phyloP scores from a whole-genome alignment of 1,139 yeast genomes.

The Wickerhamomyces sp. region DNA sequence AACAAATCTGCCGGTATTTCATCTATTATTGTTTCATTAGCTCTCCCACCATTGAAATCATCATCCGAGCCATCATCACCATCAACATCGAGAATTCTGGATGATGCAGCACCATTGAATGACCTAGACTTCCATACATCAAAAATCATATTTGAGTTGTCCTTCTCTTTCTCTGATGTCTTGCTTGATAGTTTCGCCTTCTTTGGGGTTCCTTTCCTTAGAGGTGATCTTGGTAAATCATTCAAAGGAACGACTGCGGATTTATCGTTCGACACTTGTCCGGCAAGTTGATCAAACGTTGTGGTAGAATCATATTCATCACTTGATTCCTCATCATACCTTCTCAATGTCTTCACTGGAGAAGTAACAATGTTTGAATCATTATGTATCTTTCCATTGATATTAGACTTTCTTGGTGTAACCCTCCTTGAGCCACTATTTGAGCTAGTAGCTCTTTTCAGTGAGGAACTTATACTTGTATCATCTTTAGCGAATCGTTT shows the following conservation, averaged over 20 bases:
- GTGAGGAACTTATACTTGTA: constrained; percentile 1
- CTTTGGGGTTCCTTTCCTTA: constrained; percentile 22
- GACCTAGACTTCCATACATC: neutral
- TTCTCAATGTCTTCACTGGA: constrained; percentile 17
- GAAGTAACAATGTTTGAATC: constrained; percentile 21
- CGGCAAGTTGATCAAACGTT: neutral
- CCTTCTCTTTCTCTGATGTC: neutral
- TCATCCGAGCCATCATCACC: constrained; percentile 5
- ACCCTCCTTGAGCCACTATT: constrained; percentile 1
- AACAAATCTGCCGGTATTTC: constrained; percentile 20
- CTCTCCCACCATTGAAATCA: neutral
- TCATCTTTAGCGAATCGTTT: neutral
- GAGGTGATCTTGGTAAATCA: constrained; percentile 15
- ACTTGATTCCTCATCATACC: constrained; percentile 2
- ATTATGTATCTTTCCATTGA: constrained; percentile 5
- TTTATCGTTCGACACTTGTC: constrained; percentile 1
- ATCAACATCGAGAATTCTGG: constrained; percentile 3
- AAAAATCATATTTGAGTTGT: constrained; percentile 1
- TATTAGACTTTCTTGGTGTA: neutral
- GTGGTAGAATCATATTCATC: constrained; percentile 12
- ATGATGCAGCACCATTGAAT: neutral
- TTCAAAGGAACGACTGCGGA: constrained; percentile 15
- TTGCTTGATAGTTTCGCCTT: neutral
- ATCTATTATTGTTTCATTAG: constrained; percentile 17
- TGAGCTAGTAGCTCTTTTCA: constrained; percentile 1